A percentile compares a stretch with the other conserved stretches of the same genome.
Conservation (phyloP, 441 rosid species). For the Mallotus repandus region DNA sequence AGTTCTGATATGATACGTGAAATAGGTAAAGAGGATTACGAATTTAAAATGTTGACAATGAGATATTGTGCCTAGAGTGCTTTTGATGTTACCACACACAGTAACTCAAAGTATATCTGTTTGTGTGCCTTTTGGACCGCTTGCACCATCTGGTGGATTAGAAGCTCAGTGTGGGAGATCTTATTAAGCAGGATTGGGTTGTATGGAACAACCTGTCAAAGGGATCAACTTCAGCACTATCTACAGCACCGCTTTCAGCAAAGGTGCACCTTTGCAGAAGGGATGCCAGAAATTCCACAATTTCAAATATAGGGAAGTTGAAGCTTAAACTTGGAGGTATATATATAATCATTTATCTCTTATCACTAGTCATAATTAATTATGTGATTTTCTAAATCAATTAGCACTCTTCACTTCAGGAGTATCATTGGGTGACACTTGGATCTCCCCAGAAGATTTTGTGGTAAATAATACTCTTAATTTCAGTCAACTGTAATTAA, state of each 20-base stretch:
- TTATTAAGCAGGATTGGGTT: conserved; percentile 52
- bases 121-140: neutral
- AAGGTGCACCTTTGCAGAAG: conserved; percentile 46
- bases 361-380: neutral
- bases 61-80: neutral
- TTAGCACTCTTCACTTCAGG: conserved; percentile 32
- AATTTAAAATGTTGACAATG: neutral
- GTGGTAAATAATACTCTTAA: conserved; percentile 44
- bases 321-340: conserved; percentile 76
- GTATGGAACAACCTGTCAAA: conserved; percentile 68
- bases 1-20: neutral
- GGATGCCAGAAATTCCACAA: conserved; percentile 63
- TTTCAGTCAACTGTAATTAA: neutral
- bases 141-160: conserved; percentile 29
- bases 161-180: conserved; percentile 60
- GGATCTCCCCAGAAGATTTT: conserved; percentile 95
- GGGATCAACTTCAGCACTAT: conserved; percentile 47
- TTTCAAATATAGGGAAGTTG: conserved; percentile 65
- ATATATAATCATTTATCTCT: neutral
- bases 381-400: neutral
- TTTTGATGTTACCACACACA: neutral
- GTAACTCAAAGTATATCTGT: neutral
- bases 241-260: conserved; percentile 34
- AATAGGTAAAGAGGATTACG: conserved; percentile 3
- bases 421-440: conserved; percentile 72